Base-by-base conservation (phyloP, 2,329 filamentous ascomycete species). In the Aureobasidium sp. region DNA sequence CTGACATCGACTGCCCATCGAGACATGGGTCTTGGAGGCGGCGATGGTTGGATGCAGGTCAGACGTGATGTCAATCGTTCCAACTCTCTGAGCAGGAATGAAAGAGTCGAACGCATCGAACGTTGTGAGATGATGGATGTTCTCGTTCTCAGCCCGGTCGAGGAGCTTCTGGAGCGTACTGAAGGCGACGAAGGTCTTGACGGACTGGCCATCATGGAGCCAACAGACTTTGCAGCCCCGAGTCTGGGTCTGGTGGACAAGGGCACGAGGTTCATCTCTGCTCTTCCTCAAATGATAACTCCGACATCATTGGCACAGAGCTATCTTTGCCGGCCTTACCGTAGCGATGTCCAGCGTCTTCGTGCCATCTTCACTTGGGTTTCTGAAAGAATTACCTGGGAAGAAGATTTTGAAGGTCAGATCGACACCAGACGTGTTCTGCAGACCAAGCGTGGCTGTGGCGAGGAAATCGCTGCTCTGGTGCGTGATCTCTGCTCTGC, bases 291-390 rank as follows among this genome's bases (percentile, higher is more conserved):
- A 0, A 88, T 87, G 76, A 91, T 89, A 0, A 96, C 89, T 16
- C 86, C 93, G 0, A 83, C 87, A 30, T 89, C 88, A 34, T 79
- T 99, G 16, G 91, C 94, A 0, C 94, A 94, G 62, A 90, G 88
- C 1, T 96, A 96, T 71, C 86, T 99, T 11, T 99, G 95, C 71
- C 85, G 94, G 32, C 95, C 94, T 0, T 96, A 97, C 73, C 84
- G 92, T 63, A 97, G 90, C 73, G 93, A 97, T 68, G 90, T 97
- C 0, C 94, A 99, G 73, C 85, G 92, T 39, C 77, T 99, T 32
- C 85, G 95, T 27, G 93, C 94, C 16, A 97, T 99, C 65, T 99
- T 97, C 70, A 97, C 90, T 1, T 99, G 93, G 93, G 90, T 96
- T 5, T 85, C 90, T 16, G 94, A 99, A 72, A 91, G 93, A 68